Evolutionary conservation across 1,139 yeast species (phyloP).

Genomic region (Kluyveromyces sp.): DNA sequence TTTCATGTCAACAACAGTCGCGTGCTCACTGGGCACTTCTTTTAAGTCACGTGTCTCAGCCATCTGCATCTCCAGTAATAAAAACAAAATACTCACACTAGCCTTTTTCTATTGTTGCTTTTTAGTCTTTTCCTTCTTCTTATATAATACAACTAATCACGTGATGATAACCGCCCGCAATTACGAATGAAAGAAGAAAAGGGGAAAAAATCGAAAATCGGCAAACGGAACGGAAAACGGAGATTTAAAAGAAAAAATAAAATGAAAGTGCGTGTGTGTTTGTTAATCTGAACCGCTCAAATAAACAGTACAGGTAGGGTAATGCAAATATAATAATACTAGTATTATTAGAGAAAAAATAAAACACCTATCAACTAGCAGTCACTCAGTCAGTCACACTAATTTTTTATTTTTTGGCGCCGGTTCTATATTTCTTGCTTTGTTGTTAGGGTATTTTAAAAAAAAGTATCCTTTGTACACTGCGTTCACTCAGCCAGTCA

Average conservation of each 20-base stretch:
- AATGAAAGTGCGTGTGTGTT: no score
- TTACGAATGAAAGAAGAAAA: not conserved
- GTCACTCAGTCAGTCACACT: not conserved
- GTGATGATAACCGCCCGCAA: no score
- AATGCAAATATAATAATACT: no score
- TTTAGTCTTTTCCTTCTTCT: not conserved
- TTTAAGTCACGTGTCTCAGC: conserved; percentile 4
- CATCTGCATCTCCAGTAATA: conserved; percentile 1
- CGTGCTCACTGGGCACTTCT: conserved; percentile 1
- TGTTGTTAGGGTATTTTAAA: not conserved
- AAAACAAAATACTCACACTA: no score
- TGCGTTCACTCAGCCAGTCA: not conserved
- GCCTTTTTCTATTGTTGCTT: not conserved
- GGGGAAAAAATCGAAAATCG: not conserved
- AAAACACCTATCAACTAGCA: not conserved
- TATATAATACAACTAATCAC: no score
- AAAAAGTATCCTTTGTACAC: not conserved
- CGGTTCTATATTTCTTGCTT: no score
- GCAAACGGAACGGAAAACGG: not conserved
- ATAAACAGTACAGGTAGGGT: no score
- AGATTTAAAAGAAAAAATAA: not conserved
- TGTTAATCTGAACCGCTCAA: no score
- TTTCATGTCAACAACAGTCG: not conserved
- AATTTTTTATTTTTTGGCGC: not conserved
- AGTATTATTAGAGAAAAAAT: not conserved